Conservation (phyloP, 768 basidiomycete genomes). For the Pleurotus tuoliensis region DNA sequence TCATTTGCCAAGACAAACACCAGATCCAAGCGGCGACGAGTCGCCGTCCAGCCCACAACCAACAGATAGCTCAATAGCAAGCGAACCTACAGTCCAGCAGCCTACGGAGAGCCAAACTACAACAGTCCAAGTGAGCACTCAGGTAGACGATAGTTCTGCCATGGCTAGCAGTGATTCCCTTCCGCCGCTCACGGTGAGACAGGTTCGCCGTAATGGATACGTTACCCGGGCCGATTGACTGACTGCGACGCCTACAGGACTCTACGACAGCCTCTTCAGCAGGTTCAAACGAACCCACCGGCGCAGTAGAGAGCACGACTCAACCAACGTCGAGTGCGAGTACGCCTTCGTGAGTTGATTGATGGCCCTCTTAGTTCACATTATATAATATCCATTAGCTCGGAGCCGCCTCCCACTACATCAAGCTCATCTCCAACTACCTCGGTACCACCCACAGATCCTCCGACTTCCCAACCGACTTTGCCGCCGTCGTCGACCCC, state of each 20-base stretch:
- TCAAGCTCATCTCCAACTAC: not conserved
- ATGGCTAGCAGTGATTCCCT: no score
- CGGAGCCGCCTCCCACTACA: not conserved
- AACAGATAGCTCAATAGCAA: not conserved
- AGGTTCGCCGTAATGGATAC: not conserved
- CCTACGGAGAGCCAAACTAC: not conserved
- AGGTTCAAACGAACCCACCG: no score
- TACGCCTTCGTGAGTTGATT: not conserved
- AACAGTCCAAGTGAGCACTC: not conserved
- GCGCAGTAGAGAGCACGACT: not conserved
- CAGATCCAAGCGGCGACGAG: not conserved
- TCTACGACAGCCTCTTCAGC: not conserved
- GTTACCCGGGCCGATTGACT: not conserved
- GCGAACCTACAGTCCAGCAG: not conserved
- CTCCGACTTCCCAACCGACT: not conserved
- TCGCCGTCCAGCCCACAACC: not conserved
- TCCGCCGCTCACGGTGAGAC: conserved; percentile 4
- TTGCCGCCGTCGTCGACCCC: not conserved
- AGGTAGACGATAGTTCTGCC: not conserved
- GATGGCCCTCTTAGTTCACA: not conserved
- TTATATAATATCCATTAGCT: not conserved
- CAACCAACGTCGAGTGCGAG: not conserved
- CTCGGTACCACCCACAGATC: not conserved
- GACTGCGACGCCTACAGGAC: not conserved
- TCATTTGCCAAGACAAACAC: not conserved